phyloP scores from a whole-genome alignment of 1,139 yeast species.

The Zhuliangozyma blackwelliae region DNA sequence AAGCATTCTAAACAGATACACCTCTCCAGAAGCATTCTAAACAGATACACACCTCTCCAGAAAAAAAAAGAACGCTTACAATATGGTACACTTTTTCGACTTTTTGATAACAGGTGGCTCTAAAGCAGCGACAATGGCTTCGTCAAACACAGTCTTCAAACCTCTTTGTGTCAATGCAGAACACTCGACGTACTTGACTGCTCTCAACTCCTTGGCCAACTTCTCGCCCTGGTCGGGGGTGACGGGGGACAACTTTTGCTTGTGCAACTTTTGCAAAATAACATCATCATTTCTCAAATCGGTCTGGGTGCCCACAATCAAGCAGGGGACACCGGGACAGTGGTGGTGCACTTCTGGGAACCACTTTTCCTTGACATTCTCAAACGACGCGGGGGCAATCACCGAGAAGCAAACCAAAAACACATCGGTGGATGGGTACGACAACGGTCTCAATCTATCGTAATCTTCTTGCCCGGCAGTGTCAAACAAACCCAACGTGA shows the following conservation, averaged over 20 bases:
- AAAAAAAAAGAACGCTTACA: constrained; percentile 16
- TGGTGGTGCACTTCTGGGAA: constrained; percentile 85
- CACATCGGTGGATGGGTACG: constrained; percentile 90
- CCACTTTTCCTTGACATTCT: constrained; percentile 75
- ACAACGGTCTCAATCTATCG: constrained; percentile 83
- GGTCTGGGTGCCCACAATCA: constrained; percentile 93
- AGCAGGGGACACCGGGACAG: constrained; percentile 80
- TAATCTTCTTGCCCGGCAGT: constrained; percentile 98
- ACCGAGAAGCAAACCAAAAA: constrained; percentile 85
- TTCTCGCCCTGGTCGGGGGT: constrained; percentile 85
- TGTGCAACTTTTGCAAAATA: constrained; percentile 79
- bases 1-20: too few relatives aligned
- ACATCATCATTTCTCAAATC: constrained; percentile 93
- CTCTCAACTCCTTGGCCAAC: constrained; percentile 88
- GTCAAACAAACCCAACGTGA: constrained; percentile 88
- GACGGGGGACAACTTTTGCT: constrained; percentile 87
- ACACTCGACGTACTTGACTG: constrained; percentile 95
- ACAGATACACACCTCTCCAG: too few relatives aligned
- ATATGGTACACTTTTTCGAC: constrained; percentile 78
- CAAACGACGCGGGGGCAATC: constrained; percentile 76
- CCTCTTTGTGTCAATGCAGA: constrained; percentile 98
- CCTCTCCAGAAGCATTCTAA: too few relatives aligned
- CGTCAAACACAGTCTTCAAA: constrained; percentile 91
- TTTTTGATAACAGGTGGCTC: constrained; percentile 87
- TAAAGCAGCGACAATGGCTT: constrained; percentile 93